These are phyloP conservation scores for Aeschynomene evenia DNA, from an alignment of 306 rosid species.

Conservation along the genomic window DNA sequence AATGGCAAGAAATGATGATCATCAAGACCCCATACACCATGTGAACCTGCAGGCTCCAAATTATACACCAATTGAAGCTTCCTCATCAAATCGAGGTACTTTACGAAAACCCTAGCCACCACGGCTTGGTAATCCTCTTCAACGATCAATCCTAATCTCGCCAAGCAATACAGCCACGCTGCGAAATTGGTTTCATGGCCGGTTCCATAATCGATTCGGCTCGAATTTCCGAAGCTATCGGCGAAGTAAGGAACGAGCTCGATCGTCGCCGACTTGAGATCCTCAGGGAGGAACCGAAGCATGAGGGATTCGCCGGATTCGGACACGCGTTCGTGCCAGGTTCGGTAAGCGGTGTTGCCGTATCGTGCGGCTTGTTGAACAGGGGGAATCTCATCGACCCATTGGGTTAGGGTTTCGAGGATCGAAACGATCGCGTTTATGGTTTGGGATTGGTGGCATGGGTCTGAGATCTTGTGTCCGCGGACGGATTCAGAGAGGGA, in stretches of 20 bases:
- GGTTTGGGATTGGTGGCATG: constrained; percentile 54
- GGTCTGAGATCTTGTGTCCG: constrained; percentile 61
- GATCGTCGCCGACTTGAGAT: constrained; percentile 42
- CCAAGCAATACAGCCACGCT: constrained; percentile 83
- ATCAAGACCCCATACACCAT: constrained; percentile 99
- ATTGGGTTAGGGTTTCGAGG: constrained; percentile 58
- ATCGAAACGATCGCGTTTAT: constrained; percentile 42
- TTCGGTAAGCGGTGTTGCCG: constrained; percentile 74
- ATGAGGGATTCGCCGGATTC: constrained; percentile 47
- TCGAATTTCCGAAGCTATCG: constrained; percentile 78
- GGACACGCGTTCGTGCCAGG: constrained; percentile 65
- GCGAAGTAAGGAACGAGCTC: constrained; percentile 75
- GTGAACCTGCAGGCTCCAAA: constrained; percentile 96
- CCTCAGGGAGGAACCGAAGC: constrained; percentile 54
- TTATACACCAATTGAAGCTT: constrained; percentile 74
- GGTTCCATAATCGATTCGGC: constrained; percentile 90
- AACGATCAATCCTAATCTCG: constrained; percentile 62
- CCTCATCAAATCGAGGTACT: constrained; percentile 85
- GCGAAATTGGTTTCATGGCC: constrained; percentile 96
- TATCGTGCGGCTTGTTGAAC: constrained; percentile 67
- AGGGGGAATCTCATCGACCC: constrained; percentile 87
- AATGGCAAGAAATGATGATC: constrained; percentile 89
- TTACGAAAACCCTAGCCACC: constrained; percentile 68
- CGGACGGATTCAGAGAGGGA: constrained; percentile 84
- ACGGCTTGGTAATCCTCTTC: constrained; percentile 76